Conservation (phyloP, 129 eudicot genomes). For the Flaveria sonorensis region DNA sequence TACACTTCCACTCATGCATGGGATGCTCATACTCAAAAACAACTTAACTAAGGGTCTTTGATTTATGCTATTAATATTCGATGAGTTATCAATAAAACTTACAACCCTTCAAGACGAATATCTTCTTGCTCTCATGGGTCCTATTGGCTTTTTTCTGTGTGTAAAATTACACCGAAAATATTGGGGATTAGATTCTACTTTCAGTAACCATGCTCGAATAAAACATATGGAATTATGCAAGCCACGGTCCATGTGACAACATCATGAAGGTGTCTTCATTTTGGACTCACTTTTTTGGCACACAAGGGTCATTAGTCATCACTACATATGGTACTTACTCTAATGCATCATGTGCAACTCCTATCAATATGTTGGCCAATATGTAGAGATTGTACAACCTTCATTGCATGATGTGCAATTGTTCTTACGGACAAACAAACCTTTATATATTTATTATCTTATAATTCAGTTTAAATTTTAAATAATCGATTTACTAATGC, state of each 20-base stretch:
- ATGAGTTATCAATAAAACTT: too few relatives aligned
- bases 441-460: too few relatives aligned
- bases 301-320: slow-evolving; percentile 33
- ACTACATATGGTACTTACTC: slow-evolving; percentile 9
- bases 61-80: too few relatives aligned
- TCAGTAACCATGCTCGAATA: slow-evolving; percentile 33
- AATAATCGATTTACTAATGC: too few relatives aligned
- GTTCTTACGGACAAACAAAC: too few relatives aligned
- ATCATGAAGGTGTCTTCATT: slow-evolving; percentile 36
- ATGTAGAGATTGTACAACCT: neutral
- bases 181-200: neutral
- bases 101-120: neutral
- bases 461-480: too few relatives aligned
- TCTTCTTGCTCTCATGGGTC: neutral
- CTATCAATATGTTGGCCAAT: neutral
- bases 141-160: neutral
- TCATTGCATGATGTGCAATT: neutral
- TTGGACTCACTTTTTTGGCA: slow-evolving; percentile 28
- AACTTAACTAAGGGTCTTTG: too few relatives aligned
- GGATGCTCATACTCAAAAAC: too few relatives aligned
- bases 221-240: slow-evolving; percentile 28
- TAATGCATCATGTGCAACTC: slow-evolving; percentile 30
- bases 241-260: slow-evolving; percentile 37
- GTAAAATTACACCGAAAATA: slow-evolving; percentile 13
- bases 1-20: too few relatives aligned